Percentiles rank a stretch among this genome's conserved stretches.
Evolutionary conservation across 2,329 filamentous ascomycete genomes (phyloP).

Genomic region (Leptographium radiaticola): DNA sequence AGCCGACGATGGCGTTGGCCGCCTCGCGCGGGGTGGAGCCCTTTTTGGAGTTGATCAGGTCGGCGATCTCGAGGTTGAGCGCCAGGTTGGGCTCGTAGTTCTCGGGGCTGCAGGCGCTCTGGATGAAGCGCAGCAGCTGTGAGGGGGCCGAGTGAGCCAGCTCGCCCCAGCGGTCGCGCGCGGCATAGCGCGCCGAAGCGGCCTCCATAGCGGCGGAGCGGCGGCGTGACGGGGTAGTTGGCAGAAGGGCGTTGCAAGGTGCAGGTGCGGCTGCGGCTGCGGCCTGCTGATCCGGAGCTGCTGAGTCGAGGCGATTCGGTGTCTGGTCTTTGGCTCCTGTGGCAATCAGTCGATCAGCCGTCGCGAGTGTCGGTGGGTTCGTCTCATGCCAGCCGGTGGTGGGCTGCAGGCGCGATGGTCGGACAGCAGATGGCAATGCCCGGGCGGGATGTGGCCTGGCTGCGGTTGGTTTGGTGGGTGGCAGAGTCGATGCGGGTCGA

Average conservation of each 20-base stretch:
- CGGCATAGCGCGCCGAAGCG: slow-evolving; percentile 86
- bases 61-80: slow-evolving; percentile 88
- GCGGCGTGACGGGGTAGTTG: not conserved
- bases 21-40: slow-evolving; percentile 91
- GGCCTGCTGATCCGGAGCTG: no score
- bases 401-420: no score
- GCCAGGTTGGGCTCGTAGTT: slow-evolving; percentile 98
- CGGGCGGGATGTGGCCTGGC: not conserved
- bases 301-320: no score
- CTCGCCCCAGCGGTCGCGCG: slow-evolving; percentile 83
- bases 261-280: not conserved
- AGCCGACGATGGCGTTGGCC: slow-evolving; percentile 81
- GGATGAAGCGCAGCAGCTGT: slow-evolving; percentile 87
- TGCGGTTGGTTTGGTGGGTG: not conserved
- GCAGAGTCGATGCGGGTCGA: not conserved
- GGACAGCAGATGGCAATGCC: not conserved
- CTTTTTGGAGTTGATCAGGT: slow-evolving; percentile 96
- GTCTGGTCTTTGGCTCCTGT: not conserved
- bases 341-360: not conserved
- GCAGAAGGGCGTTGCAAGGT: not conserved
- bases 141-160: slow-evolving; percentile 67
- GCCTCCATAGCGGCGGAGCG: slow-evolving; percentile 78
- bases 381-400: not conserved
- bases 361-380: not conserved
- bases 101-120: slow-evolving; percentile 90